A percentile compares a stretch with the other conserved stretches of the same genome.
Evolutionary conservation across 2,329 filamentous ascomycete species (phyloP).

Genomic region (Amphichorda felina): DNA sequence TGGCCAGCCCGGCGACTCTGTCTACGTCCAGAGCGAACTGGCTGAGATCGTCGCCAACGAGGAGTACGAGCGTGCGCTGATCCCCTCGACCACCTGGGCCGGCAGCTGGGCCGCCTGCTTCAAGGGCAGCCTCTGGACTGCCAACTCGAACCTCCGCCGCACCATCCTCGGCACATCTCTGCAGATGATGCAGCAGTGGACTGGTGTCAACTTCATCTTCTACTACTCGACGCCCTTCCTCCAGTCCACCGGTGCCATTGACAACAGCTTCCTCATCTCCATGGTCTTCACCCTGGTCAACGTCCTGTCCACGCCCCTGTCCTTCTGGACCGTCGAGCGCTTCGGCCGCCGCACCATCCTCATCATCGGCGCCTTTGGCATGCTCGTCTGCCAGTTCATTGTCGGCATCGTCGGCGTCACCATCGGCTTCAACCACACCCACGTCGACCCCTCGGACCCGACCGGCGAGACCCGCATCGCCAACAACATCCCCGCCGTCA

Average conservation of each 20-base stretch:
- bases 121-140: slow-evolving; percentile 47
- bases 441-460: slow-evolving; percentile 30
- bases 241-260: slow-evolving; percentile 62
- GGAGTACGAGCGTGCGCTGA: slow-evolving; percentile 65
- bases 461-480: slow-evolving; percentile 20
- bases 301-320: slow-evolving; percentile 72
- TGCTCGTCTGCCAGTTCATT: slow-evolving; percentile 80
- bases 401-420: slow-evolving; percentile 66
- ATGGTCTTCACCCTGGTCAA: slow-evolving; percentile 84
- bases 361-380: slow-evolving; percentile 66
- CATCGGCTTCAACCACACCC: slow-evolving; percentile 38
- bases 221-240: slow-evolving; percentile 82
- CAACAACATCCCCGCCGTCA: slow-evolving; percentile 44
- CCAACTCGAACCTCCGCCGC: slow-evolving; percentile 57
- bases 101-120: slow-evolving; percentile 59
- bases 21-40: slow-evolving; percentile 68
- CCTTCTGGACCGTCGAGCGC: slow-evolving; percentile 76
- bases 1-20: slow-evolving; percentile 59
- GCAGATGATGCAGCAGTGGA: slow-evolving; percentile 75
- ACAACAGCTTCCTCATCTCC: slow-evolving; percentile 70
- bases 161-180: slow-evolving; percentile 61
- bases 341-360: slow-evolving; percentile 73
- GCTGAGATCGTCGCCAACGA: slow-evolving; percentile 83
- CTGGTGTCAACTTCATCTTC: slow-evolving; percentile 90
- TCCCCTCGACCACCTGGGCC: slow-evolving; percentile 54